Conservation (phyloP, 192 early-diverging fungal genomes). For the Radiomyces spectabilis region DNA sequence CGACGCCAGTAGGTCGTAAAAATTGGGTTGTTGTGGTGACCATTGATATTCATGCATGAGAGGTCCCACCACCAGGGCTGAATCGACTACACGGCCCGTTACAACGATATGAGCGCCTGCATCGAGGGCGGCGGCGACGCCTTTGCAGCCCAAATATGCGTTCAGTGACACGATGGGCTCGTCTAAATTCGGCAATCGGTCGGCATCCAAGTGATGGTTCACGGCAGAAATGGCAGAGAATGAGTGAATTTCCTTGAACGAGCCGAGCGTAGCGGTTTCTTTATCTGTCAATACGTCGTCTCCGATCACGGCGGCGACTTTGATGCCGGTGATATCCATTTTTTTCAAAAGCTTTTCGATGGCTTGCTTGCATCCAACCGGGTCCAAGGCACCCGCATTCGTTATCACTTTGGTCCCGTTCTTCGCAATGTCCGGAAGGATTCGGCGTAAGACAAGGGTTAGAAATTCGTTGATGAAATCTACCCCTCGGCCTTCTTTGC, state of each 20-base stretch:
- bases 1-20: constrained; percentile 50
- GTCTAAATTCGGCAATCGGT: constrained; percentile 40
- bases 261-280: constrained; percentile 3
- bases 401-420: constrained; percentile 54
- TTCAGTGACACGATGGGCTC: constrained; percentile 53
- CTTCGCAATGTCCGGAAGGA: constrained; percentile 41
- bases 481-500: background rate
- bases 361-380: constrained; percentile 52
- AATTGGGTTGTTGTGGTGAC: constrained; percentile 24
- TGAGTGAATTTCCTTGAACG: constrained; percentile 6
- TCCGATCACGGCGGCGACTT: constrained; percentile 57
- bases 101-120: constrained; percentile 56
- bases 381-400: constrained; percentile 60
- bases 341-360: constrained; percentile 36
- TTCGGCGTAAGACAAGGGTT: constrained; percentile 37
- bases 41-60: constrained; percentile 56
- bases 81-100: constrained; percentile 62
- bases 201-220: constrained; percentile 24
- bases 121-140: constrained; percentile 45
- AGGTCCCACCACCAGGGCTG: constrained; percentile 55
- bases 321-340: constrained; percentile 35
- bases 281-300: constrained; percentile 43
- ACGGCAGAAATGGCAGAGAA: constrained; percentile 15
- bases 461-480: constrained; percentile 44
- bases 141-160: constrained; percentile 52